phyloP scores from a whole-genome alignment of 169 alveolate species.

The Cryptosporidium meleagridis region DNA sequence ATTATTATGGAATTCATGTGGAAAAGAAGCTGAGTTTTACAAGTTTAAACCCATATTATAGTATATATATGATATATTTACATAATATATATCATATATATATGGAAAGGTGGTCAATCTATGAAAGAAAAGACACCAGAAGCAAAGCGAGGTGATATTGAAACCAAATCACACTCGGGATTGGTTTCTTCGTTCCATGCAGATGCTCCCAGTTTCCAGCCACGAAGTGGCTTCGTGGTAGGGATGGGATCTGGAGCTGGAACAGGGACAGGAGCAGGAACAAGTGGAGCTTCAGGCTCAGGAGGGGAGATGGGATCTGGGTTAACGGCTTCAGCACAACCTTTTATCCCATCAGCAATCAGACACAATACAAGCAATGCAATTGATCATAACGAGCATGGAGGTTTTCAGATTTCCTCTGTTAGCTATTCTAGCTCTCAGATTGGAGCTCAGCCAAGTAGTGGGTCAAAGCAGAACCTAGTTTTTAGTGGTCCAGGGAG shows the following conservation, averaged over 20 bases:
- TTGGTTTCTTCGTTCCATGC: slow-evolving; percentile 68
- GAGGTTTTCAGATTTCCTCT: slow-evolving; percentile 23
- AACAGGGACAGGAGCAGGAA: not conserved
- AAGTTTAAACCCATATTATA: not conserved
- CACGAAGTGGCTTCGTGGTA: slow-evolving; percentile 33
- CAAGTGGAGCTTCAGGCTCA: not conserved
- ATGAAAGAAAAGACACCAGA: slow-evolving; percentile 70
- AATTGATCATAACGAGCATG: not conserved
- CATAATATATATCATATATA: not conserved
- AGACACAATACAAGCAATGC: slow-evolving; percentile 36
- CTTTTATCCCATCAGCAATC: slow-evolving; percentile 64
- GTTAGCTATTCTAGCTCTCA: not conserved
- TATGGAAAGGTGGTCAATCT: slow-evolving; percentile 13
- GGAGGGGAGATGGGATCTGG: slow-evolving; percentile 23
- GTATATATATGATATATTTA: not conserved
- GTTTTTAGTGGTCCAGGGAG: not conserved
- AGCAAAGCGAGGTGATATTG: slow-evolving; percentile 36
- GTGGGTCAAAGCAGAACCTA: not conserved
- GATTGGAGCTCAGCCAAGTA: not conserved
- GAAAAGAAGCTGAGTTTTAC: not conserved
- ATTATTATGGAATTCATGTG: not conserved
- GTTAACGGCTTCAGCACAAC: slow-evolving; percentile 70
- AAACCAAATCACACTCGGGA: slow-evolving; percentile 30
- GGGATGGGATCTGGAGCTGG: slow-evolving; percentile 6
- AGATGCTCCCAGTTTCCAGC: slow-evolving; percentile 73